Conservation (phyloP, 169 alveolate species). For the Plasmodium falciparum region DNA sequence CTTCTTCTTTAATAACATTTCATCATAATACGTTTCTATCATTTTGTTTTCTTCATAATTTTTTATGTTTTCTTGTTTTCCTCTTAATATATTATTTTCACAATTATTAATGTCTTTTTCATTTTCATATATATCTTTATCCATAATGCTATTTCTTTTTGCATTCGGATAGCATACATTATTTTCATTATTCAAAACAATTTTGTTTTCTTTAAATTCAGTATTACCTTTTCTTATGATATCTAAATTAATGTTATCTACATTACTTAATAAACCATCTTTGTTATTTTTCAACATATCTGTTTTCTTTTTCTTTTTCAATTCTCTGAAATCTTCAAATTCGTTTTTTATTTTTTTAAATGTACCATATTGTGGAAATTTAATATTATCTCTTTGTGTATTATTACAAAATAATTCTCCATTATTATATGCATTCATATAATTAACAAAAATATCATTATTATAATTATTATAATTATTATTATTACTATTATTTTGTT, state of each 20-base stretch:
- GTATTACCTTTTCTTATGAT: background rate
- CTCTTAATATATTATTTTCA: background rate
- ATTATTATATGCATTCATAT: background rate
- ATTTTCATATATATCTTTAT: background rate
- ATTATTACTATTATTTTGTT: background rate
- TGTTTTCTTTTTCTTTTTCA: background rate
- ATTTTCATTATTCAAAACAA: too few species aligned
- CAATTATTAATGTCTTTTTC: background rate
- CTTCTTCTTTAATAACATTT: background rate
- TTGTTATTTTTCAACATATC: background rate
- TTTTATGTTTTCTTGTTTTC: background rate
- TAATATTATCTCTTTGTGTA: too few species aligned
- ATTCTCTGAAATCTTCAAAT: conserved; percentile 7
- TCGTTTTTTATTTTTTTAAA: conserved; percentile 1
- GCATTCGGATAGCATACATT: too few species aligned
- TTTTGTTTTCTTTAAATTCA: background rate
- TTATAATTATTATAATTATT: background rate
- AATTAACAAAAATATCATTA: background rate
- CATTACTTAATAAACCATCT: background rate
- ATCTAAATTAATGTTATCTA: conserved; percentile 4
- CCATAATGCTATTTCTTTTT: too few species aligned
- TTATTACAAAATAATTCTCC: background rate
- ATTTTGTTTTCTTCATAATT: background rate
- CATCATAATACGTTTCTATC: conserved; percentile 6
- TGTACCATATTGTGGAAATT: background rate